phyloP scores from a whole-genome alignment of 139 green algal genomes.

The Chlamydomonas eustigma region DNA sequence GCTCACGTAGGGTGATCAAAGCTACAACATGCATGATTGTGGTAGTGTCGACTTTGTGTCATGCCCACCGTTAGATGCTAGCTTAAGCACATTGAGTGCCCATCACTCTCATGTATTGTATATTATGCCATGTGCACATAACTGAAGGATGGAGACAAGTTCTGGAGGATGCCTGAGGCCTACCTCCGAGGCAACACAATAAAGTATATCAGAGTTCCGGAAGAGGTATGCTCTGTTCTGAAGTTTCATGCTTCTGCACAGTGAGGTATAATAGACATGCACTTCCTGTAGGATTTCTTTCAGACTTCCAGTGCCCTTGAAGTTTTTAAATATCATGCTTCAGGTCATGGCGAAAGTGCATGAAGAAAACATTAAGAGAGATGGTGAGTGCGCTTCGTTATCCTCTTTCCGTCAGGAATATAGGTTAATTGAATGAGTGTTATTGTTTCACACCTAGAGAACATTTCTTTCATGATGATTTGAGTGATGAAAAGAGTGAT shows the following conservation, averaged over 20 bases:
- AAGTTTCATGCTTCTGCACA: background rate
- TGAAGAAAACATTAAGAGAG: conserved; percentile 1
- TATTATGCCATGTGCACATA: too few species aligned
- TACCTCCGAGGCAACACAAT: conserved; percentile 98
- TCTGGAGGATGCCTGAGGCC: conserved; percentile 92
- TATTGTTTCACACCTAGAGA: background rate
- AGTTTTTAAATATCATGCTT: too few species aligned
- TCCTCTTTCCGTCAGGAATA: background rate
- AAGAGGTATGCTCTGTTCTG: conserved; percentile 66
- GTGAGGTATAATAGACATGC: background rate
- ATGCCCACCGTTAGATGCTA: too few species aligned
- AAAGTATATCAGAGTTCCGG: conserved; percentile 96
- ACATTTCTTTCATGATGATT: background rate
- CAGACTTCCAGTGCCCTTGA: too few species aligned
- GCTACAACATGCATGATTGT: too few species aligned
- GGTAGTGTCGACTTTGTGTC: too few species aligned
- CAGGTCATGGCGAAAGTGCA: conserved; percentile 7
- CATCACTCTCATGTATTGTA: too few species aligned
- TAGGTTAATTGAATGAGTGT: background rate
- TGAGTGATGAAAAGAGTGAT: background rate
- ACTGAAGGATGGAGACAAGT: conserved; percentile 94
- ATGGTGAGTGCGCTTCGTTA: background rate
- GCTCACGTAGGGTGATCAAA: too few species aligned
- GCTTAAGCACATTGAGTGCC: too few species aligned
- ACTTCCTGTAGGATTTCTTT: too few species aligned